These are phyloP conservation scores for Colletotrichum neosansevieriae DNA, from an alignment of 2,329 filamentous ascomycete species.

Conservation along the genomic window DNA sequence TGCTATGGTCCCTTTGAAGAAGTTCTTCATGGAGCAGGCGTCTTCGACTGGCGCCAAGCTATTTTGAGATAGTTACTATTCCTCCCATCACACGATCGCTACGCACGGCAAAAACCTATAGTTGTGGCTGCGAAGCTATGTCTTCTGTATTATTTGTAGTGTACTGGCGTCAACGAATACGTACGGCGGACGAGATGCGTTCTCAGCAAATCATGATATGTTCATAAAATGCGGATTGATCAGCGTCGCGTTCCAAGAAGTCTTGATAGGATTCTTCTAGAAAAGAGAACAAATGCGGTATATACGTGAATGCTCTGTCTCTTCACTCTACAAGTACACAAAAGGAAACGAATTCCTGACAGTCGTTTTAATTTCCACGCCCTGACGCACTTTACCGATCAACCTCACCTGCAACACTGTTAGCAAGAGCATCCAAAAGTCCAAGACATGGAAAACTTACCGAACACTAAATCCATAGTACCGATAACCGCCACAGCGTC, in stretches of 20 bases:
- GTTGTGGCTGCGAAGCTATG: not conserved
- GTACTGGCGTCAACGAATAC: not conserved
- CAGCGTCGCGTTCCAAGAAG: not conserved
- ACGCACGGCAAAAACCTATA: not conserved
- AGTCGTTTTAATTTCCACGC: constrained; percentile 34
- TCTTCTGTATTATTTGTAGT: constrained; percentile 19
- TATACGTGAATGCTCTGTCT: constrained; percentile 44
- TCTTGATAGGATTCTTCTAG: constrained; percentile 25
- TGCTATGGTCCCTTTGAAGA: constrained; percentile 80
- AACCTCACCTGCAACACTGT: constrained; percentile 66
- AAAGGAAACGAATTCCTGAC: constrained; percentile 39
- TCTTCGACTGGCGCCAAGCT: constrained; percentile 66
- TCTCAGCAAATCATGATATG: not conserved
- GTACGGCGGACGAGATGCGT: not conserved
- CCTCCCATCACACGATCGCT: constrained; percentile 30
- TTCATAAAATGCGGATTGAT: not conserved
- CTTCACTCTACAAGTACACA: constrained; percentile 45
- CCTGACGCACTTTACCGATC: constrained; percentile 61
- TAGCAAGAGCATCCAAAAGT: constrained; percentile 45
- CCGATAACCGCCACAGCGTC: constrained; percentile 97
- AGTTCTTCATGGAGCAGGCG: constrained; percentile 84
- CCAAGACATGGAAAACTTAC: constrained; percentile 59
- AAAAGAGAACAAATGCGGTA: constrained; percentile 42
- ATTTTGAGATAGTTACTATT: constrained; percentile 43
- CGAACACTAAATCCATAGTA: constrained; percentile 91